These are phyloP conservation scores for Penicillium sp. DNA, from an alignment of 2,329 filamentous ascomycete genomes.

Conservation along the genomic window DNA sequence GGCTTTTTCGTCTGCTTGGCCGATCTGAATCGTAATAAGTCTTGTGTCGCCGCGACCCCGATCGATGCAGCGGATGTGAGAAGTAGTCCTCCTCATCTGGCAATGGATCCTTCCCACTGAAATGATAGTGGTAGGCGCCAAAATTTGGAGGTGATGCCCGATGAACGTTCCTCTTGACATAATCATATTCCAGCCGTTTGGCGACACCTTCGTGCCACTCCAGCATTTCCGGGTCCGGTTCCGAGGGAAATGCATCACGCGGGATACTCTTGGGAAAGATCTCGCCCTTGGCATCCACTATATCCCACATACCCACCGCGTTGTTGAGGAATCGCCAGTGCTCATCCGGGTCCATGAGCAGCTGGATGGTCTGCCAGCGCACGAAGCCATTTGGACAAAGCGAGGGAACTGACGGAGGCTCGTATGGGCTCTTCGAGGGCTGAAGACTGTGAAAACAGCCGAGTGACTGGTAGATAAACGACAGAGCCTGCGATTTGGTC, in stretches of 20 bases:
- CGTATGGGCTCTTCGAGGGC: constrained; percentile 69
- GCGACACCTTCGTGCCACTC: constrained; percentile 82
- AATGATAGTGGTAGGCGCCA: constrained; percentile 31
- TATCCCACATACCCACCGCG: constrained; percentile 74
- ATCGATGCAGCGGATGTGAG: constrained; percentile 16
- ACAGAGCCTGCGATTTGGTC: constrained; percentile 72
- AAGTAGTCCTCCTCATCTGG: constrained; percentile 29
- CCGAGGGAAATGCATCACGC: constrained; percentile 69
- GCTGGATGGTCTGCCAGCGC: constrained; percentile 89
- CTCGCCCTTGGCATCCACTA: constrained; percentile 68
- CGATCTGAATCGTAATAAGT: constrained; percentile 24
- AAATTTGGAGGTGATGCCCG: constrained; percentile 37
- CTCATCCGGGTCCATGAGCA: constrained; percentile 82
- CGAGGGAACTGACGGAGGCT: constrained; percentile 75
- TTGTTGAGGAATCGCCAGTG: constrained; percentile 82
- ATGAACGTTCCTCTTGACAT: constrained; percentile 42
- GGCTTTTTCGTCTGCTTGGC: constrained; percentile 22
- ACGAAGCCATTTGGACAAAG: constrained; percentile 83
- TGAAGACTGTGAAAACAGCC: constrained; percentile 89
- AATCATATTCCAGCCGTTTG: constrained; percentile 67
- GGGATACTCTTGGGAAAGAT: constrained; percentile 64
- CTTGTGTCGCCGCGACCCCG: constrained; percentile 18
- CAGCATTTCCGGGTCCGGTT: constrained; percentile 77
- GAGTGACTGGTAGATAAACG: constrained; percentile 88
- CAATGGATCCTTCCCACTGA: constrained; percentile 35